These are phyloP conservation scores for Phytopythium montanum DNA, from an alignment of 352 stramenopile genomes.

Conservation along the genomic window DNA sequence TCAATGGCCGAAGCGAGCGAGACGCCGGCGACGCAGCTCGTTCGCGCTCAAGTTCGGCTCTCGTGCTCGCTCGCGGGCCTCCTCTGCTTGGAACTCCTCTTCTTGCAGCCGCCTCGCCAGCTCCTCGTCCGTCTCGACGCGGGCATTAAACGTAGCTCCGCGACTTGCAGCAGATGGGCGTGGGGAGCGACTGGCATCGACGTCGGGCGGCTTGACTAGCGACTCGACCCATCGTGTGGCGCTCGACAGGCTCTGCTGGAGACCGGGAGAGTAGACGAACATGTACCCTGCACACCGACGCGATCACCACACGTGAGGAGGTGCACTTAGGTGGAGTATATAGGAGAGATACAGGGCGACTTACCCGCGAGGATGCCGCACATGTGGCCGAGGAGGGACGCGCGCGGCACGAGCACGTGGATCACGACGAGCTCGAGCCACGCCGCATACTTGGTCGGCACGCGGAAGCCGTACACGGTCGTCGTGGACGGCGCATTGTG, in stretches of 20 bases:
- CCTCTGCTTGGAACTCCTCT: constrained; percentile 3
- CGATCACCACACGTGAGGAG: not conserved
- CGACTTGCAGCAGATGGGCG: not conserved
- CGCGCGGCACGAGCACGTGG: constrained; percentile 69
- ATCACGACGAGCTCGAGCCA: constrained; percentile 89
- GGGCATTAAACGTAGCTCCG: not conserved
- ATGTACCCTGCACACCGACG: constrained; percentile 18
- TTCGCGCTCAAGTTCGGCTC: not conserved
- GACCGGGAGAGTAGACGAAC: constrained; percentile 25
- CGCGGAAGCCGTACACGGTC: constrained; percentile 58
- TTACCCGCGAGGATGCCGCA: constrained; percentile 82
- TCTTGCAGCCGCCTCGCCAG: constrained; percentile 9
- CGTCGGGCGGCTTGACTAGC: not conserved
- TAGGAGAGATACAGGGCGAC: not conserved
- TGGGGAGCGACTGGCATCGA: not conserved
- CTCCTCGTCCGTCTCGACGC: constrained; percentile 3
- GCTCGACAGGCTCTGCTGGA: constrained; percentile 11
- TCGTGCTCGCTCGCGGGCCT: not conserved
- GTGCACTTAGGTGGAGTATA: not conserved
- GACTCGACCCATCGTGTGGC: not conserved
- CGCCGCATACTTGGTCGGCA: constrained; percentile 85
- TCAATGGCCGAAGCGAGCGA: constrained; percentile 6
- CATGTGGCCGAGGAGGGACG: constrained; percentile 84
- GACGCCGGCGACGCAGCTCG: constrained; percentile 6
- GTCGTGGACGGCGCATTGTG: constrained; percentile 63